Base-by-base conservation (phyloP, 306 rosid species). In the Vigna unguiculata region DNA sequence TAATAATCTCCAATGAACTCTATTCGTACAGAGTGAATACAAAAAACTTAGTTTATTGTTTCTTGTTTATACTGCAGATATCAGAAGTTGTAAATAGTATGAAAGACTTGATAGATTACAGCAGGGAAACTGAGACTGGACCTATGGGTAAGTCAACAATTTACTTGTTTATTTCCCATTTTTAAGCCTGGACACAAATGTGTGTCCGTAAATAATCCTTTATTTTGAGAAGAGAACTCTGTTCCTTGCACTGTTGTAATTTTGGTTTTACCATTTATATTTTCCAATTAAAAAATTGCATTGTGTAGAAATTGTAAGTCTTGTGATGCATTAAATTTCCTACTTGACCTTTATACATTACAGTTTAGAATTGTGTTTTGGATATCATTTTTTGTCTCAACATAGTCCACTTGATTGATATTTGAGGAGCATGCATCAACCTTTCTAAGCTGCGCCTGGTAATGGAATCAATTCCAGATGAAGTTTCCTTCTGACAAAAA, bases 81-180 rank as follows among this genome's bases (percentile, higher is more conserved):
- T 94, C 98, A 15, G 98, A 94, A 86, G 98, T 94, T 71, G 98
- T 94, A 78, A 94, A 94, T 86, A 94, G 98, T 80, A 90, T 94
- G 98, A 94, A 94, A 80, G 98, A 94, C 88, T 87, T 94, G 90
- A 91, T 94, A 78, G 97, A 91, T 90, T 90, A 91, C 91, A 91
- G 98, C 87, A 86, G 93, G 84, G 94, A 94, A 83, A 90, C 96
- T 10, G 83, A 78, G 61, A 86, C 90, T 65, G 98, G 98, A 65
- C 98, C 98, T 68, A 90, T 94, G 96, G 98, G 98, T 94, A 81
- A 86, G 96, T 71, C 64, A 52, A 77, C 55, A 40, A 25, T 75
- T 65, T 71, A 40, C 58, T 78, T 19, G 69, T 53, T 77, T 38
- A 72, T 66, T 58, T 17, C 52, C 28, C 34, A 36, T 51, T 76